These are phyloP conservation scores for Nicotiana sylvestris DNA, from an alignment of 257 asterid species.

Conservation along the genomic window DNA sequence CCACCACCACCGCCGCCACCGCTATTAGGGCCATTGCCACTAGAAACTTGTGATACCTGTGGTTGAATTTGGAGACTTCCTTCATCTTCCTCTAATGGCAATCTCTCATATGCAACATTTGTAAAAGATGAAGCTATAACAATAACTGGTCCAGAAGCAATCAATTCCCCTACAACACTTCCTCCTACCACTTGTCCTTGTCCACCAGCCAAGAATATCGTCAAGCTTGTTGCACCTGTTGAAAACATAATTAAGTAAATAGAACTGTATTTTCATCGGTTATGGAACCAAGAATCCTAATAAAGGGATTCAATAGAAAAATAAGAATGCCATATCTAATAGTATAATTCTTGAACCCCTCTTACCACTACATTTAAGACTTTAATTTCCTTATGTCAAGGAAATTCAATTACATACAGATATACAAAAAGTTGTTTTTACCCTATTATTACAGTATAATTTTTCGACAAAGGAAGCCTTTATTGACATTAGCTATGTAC, in stretches of 20 bases:
- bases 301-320: neutral
- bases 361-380: too few relatives aligned
- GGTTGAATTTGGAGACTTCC: conserved; percentile 6
- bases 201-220: conserved; percentile 13
- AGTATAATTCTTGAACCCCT: too few relatives aligned
- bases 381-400: neutral
- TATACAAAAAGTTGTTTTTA: neutral
- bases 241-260: neutral
- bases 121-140: conserved; percentile 18
- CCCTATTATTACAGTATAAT: neutral
- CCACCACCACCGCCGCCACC: neutral
- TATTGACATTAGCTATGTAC: neutral
- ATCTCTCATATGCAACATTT: conserved; percentile 19
- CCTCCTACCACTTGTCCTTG: conserved; percentile 21
- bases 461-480: neutral
- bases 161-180: conserved; percentile 15
- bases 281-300: neutral
- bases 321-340: neutral
- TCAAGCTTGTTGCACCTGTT: conserved; percentile 15
- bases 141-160: conserved; percentile 16
- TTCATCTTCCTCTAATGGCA: conserved; percentile 18
- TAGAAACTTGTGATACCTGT: neutral
- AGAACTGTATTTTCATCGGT: neutral
- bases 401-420: neutral
- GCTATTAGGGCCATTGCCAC: neutral